Conservation (phyloP, 441 rosid genomes). For the Hura crepitans region DNA sequence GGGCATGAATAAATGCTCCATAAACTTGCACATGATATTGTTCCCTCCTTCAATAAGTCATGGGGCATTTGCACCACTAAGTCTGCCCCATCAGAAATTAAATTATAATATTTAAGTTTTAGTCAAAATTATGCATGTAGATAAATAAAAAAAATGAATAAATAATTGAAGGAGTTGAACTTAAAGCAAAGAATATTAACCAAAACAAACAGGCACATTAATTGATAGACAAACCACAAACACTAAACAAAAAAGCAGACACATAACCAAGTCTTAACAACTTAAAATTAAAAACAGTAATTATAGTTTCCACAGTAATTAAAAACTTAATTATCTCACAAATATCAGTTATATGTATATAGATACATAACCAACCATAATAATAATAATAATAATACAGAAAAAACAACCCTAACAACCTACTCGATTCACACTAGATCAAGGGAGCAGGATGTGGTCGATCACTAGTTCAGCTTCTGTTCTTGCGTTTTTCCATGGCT, state of each 20-base stretch:
- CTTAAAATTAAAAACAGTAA: constrained; percentile 1
- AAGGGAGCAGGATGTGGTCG: constrained; percentile 34
- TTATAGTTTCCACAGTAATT: constrained; percentile 23
- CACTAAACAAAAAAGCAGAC: constrained; percentile 12
- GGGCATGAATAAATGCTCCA: constrained; percentile 35
- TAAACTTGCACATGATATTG: constrained; percentile 40
- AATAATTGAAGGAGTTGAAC: constrained; percentile 12
- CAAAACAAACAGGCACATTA: constrained; percentile 4
- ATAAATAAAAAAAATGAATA: background rate
- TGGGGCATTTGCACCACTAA: constrained; percentile 14
- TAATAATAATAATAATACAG: constrained; percentile 3
- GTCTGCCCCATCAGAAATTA: constrained; percentile 2
- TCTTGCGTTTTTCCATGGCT: constrained; percentile 58
- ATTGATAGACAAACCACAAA: constrained; percentile 22
- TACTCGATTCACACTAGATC: constrained; percentile 32
- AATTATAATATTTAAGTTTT: background rate
- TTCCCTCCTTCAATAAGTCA: constrained; percentile 29
- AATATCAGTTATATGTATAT: background rate
- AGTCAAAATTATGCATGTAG: background rate
- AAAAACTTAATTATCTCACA: background rate
- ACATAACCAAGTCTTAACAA: constrained; percentile 16
- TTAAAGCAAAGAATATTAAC: background rate
- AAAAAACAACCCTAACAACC: constrained; percentile 19
- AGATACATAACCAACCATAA: background rate
- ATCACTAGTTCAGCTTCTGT: constrained; percentile 33